Percentiles rank a stretch among this genome's conserved stretches.
Evolutionary conservation across 257 asterid genomes (phyloP).

Genomic region (Solanum dulcamara): DNA sequence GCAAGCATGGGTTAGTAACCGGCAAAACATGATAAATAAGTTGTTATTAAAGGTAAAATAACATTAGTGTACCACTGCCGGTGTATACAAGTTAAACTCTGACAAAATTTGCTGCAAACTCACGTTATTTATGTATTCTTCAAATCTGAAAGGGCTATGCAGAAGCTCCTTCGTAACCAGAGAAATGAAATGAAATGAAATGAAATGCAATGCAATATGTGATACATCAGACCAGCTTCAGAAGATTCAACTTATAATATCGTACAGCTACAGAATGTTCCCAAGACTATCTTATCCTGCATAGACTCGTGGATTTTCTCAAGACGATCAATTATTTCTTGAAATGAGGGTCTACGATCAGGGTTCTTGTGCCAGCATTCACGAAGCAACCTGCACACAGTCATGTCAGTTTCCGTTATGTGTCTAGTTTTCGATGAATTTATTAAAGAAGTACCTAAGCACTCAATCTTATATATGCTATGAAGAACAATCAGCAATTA

Average conservation of each 20-base stretch:
- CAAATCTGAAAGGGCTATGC: background rate
- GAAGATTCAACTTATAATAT: conserved; percentile 11
- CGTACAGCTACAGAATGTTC: conserved; percentile 25
- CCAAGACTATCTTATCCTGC: conserved; percentile 11
- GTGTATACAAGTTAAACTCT: background rate
- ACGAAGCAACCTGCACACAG: conserved; percentile 35
- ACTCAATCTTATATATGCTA: no score
- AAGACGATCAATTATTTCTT: conserved; percentile 36
- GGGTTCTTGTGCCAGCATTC: conserved; percentile 63
- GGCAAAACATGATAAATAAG: background rate
- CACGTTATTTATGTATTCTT: background rate
- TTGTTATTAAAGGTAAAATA: background rate
- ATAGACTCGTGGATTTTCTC: conserved; percentile 34
- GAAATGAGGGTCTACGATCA: conserved; percentile 38
- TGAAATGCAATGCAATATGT: background rate
- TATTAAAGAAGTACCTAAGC: background rate
- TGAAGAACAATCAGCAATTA: background rate
- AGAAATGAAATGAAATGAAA: background rate
- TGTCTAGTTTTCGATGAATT: background rate
- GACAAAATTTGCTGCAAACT: background rate
- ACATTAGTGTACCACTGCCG: background rate
- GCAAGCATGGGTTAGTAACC: no score
- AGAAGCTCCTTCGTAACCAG: background rate
- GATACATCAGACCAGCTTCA: background rate
- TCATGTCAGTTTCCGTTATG: background rate